These are phyloP conservation scores for Diospyros lotus DNA, from an alignment of 148 eudicot genomes.

Conservation along the genomic window DNA sequence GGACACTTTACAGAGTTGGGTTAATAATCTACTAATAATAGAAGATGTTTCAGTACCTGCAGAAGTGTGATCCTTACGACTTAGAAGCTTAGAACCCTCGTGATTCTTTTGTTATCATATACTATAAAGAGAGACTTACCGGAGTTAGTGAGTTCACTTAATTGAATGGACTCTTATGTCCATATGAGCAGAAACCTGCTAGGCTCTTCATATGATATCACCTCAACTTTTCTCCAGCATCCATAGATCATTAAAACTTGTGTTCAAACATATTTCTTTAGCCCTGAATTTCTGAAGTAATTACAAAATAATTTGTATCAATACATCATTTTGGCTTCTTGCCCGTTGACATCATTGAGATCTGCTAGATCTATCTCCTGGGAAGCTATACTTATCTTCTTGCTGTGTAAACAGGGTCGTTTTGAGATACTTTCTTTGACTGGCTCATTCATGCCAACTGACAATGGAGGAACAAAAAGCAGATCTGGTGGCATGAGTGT, in stretches of 20 bases:
- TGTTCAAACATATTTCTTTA: neutral
- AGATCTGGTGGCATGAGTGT: slow-evolving; percentile 92
- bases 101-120: too few species aligned
- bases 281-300: neutral
- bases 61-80: too few species aligned
- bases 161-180: too few species aligned
- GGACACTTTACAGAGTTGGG: too few species aligned
- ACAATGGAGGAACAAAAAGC: slow-evolving; percentile 66
- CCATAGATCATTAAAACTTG: neutral
- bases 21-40: too few species aligned
- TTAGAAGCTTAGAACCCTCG: too few species aligned
- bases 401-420: slow-evolving; percentile 57
- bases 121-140: too few species aligned
- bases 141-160: too few species aligned
- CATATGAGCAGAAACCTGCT: too few species aligned
- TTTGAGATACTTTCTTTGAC: slow-evolving; percentile 80
- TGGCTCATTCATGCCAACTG: slow-evolving; percentile 74
- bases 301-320: neutral
- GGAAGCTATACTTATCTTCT: neutral
- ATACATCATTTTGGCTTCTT: neutral
- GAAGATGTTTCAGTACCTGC: too few species aligned
- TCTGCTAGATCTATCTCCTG: neutral
- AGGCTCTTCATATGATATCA: neutral
- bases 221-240: neutral
- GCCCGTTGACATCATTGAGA: neutral